phyloP scores from a whole-genome alignment of 1,284 basidiomycete genomes.

The Neonothopanus nambi region DNA sequence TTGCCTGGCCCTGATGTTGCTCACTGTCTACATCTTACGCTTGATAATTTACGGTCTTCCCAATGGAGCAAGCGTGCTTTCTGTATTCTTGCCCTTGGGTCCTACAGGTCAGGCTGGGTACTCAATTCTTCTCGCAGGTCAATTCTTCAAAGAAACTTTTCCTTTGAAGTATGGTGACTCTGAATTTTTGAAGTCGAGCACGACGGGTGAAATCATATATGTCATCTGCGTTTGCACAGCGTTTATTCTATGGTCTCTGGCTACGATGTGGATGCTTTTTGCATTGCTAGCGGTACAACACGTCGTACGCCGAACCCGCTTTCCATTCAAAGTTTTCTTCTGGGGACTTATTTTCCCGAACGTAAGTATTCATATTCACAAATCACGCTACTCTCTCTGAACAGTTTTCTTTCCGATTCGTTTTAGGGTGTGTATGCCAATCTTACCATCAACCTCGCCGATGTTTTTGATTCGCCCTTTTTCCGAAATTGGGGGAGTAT shows the following conservation, averaged over 20 bases:
- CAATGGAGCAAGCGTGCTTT: constrained; percentile 49
- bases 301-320: constrained; percentile 34
- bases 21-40: constrained; percentile 50
- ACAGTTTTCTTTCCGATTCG: constrained; percentile 4
- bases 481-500: constrained; percentile 56
- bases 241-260: constrained; percentile 55
- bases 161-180: constrained; percentile 29
- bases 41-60: constrained; percentile 49
- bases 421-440: constrained; percentile 69
- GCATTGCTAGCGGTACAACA: constrained; percentile 46
- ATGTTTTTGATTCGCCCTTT: constrained; percentile 52
- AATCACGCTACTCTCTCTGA: too few relatives aligned
- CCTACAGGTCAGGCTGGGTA: constrained; percentile 63
- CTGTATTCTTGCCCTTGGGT: constrained; percentile 60
- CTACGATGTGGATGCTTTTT: constrained; percentile 54
- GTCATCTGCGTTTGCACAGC: constrained; percentile 45
- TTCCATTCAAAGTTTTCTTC: constrained; percentile 51
- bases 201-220: constrained; percentile 41
- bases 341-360: constrained; percentile 68
- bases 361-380: constrained; percentile 44
- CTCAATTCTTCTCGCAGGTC: constrained; percentile 46
- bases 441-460: constrained; percentile 54
- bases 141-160: constrained; percentile 38
- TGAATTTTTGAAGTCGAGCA: constrained; percentile 25
- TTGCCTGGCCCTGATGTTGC: constrained; percentile 53